Conservation (phyloP, 2,329 filamentous ascomycete species). For the Dissoconium aciculare region DNA sequence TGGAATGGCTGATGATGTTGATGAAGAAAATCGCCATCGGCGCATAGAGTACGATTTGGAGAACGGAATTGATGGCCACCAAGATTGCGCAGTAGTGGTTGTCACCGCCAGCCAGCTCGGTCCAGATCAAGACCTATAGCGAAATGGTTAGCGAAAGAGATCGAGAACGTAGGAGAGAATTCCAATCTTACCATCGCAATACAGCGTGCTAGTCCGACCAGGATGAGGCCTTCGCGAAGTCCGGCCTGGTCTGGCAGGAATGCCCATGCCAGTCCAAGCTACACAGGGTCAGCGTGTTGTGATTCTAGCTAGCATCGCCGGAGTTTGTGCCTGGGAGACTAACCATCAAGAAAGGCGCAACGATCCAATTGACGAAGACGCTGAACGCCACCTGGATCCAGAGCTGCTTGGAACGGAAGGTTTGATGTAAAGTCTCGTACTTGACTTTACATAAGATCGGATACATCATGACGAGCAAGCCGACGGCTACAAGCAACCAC, state of each 20-base stretch:
- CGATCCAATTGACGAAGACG: constrained; percentile 62
- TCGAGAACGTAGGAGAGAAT: no score
- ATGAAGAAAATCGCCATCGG: constrained; percentile 42
- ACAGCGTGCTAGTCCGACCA: constrained; percentile 69
- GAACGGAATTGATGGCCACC: constrained; percentile 33
- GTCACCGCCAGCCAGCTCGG: constrained; percentile 57
- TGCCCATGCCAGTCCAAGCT: no score
- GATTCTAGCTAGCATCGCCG: no score
- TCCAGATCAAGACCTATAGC: constrained; percentile 50
- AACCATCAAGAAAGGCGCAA: constrained; percentile 76
- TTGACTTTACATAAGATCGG: constrained; percentile 74
- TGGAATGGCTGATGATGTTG: constrained; percentile 43
- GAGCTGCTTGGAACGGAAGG: constrained; percentile 44
- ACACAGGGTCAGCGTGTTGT: no score
- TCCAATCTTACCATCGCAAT: constrained; percentile 66
- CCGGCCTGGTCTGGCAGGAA: constrained; percentile 34
- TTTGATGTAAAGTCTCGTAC: constrained; percentile 54
- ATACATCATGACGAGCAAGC: constrained; percentile 81
- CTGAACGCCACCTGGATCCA: constrained; percentile 70
- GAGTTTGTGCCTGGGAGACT: no score
- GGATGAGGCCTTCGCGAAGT: constrained; percentile 48
- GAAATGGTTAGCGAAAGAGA: no score
- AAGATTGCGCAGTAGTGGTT: constrained; percentile 64
- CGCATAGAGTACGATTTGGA: constrained; percentile 32
- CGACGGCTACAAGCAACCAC: constrained; percentile 48